Evolutionary conservation across 352 stramenopile species (phyloP).

Genomic region (Pythium myriotylum): DNA sequence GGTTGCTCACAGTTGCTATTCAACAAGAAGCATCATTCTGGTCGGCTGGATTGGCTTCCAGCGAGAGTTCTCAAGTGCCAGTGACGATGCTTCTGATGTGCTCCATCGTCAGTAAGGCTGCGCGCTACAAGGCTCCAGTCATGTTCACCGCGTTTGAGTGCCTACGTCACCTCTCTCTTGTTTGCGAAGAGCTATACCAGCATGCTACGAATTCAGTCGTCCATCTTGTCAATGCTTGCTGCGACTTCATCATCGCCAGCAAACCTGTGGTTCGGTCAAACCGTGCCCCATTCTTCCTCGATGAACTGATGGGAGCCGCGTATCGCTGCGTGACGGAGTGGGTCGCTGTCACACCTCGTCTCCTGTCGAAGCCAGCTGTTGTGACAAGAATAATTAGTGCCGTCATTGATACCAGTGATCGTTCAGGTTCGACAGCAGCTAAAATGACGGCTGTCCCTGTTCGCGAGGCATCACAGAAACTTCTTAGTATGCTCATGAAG

Average conservation of each 20-base stretch:
- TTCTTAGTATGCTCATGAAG: slow-evolving; percentile 89
- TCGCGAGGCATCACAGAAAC: slow-evolving; percentile 73
- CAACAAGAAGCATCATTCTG: slow-evolving; percentile 87
- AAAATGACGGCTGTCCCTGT: slow-evolving; percentile 55
- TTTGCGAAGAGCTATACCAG: slow-evolving; percentile 75
- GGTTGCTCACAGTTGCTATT: slow-evolving; percentile 84
- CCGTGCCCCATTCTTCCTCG: slow-evolving; percentile 78
- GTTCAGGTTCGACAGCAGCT: slow-evolving; percentile 62
- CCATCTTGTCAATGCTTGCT: slow-evolving; percentile 82
- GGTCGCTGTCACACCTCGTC: slow-evolving; percentile 72
- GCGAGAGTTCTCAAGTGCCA: slow-evolving; percentile 83
- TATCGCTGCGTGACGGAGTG: slow-evolving; percentile 87
- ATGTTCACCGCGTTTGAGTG: slow-evolving; percentile 88
- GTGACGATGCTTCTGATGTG: slow-evolving; percentile 86
- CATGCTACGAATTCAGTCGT: slow-evolving; percentile 80
- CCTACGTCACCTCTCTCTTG: slow-evolving; percentile 77
- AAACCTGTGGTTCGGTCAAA: slow-evolving; percentile 73
- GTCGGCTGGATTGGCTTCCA: slow-evolving; percentile 78
- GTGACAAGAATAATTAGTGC: slow-evolving; percentile 82
- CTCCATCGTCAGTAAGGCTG: slow-evolving; percentile 80
- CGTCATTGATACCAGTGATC: slow-evolving; percentile 78
- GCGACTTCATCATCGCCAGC: slow-evolving; percentile 84
- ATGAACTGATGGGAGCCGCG: slow-evolving; percentile 78
- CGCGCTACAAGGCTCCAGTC: slow-evolving; percentile 80
- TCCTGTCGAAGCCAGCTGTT: slow-evolving; percentile 75